These are phyloP conservation scores for Bonnemaisonia californica DNA, from an alignment of 31 red algal genomes.

Conservation along the genomic window DNA sequence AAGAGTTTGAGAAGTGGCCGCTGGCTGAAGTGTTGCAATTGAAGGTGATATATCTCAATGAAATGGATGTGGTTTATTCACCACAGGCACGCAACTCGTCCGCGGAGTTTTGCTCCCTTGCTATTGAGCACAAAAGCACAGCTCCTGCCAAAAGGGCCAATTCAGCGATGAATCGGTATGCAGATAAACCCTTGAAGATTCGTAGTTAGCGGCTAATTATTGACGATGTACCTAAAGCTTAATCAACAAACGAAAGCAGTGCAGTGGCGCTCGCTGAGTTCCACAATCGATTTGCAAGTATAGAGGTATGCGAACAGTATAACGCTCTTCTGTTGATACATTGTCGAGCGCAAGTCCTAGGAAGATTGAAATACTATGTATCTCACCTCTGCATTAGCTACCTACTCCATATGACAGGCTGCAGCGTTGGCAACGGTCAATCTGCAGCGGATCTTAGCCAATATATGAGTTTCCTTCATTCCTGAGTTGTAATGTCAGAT, in stretches of 20 bases:
- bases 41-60: constrained; percentile 37
- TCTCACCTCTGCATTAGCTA: too few species aligned
- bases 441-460: too few species aligned
- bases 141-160: constrained; percentile 27
- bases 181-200: constrained; percentile 82
- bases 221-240: background rate
- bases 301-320: too few species aligned
- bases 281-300: too few species aligned
- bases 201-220: constrained; percentile 55
- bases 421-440: too few species aligned
- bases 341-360: too few species aligned
- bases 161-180: constrained; percentile 43
- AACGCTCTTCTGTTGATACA: too few species aligned
- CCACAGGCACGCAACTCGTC: constrained; percentile 19
- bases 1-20: constrained; percentile 66
- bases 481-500: too few species aligned
- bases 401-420: too few species aligned
- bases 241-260: background rate
- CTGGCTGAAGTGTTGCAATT: constrained; percentile 57
- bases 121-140: constrained; percentile 75
- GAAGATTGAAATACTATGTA: too few species aligned
- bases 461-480: too few species aligned
- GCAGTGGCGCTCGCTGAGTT: background rate
- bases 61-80: constrained; percentile 46
- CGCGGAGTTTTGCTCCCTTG: constrained; percentile 66